Evolutionary conservation across 2,329 filamentous ascomycete genomes (phyloP).

Genomic region (Monilinia fructigena): DNA sequence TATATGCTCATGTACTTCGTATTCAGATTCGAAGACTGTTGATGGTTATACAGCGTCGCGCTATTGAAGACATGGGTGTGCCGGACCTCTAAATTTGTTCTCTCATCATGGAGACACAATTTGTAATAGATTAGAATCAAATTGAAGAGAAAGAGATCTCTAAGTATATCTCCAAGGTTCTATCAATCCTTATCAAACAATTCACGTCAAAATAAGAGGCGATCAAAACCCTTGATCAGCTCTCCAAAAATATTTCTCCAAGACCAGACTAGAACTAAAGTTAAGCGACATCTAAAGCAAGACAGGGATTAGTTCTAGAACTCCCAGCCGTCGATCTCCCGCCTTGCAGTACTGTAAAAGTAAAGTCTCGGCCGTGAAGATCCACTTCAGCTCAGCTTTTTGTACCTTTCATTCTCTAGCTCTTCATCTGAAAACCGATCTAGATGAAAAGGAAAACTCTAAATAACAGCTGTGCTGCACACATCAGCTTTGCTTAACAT

Average conservation of each 20-base stretch:
- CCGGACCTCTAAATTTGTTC: neutral
- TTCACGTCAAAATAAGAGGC: neutral
- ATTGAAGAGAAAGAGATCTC: neutral
- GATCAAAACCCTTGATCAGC: neutral
- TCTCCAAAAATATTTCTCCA: neutral
- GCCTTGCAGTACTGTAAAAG: neutral
- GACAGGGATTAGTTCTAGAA: neutral
- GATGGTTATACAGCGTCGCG: neutral
- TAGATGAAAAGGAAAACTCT: neutral
- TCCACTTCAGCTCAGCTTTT: neutral
- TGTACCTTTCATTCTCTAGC: neutral
- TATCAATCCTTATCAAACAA: neutral
- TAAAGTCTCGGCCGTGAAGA: slow-evolving; percentile 1
- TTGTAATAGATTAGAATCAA: neutral
- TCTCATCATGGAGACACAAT: too few species aligned
- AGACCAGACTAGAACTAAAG: neutral
- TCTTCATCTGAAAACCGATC: neutral
- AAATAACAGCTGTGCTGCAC: neutral
- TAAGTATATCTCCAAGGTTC: neutral
- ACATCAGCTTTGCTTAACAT: neutral
- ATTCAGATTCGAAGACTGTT: neutral
- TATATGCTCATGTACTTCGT: neutral
- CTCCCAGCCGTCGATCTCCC: slow-evolving; percentile 12
- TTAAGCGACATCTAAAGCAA: neutral
- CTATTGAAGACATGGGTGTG: neutral